Evolutionary conservation across 73 alveolate species (phyloP).

Genomic region (Symbiodinium natans): DNA sequence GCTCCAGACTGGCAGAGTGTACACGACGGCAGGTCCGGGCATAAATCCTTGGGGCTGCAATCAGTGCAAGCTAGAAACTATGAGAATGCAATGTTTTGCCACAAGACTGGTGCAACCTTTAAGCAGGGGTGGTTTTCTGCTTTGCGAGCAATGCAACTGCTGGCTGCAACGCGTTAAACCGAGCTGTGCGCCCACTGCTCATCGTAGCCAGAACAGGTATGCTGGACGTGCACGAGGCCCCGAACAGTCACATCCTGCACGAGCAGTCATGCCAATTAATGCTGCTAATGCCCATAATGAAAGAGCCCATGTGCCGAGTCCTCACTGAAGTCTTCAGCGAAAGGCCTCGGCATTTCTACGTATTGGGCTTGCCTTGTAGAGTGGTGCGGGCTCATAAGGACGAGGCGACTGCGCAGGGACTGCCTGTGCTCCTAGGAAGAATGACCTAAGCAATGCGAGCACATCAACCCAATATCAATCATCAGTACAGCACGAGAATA

Average conservation of each 20-base stretch:
- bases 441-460: neutral
- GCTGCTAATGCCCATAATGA: neutral
- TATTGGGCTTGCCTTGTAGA: too few species aligned
- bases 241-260: constrained; percentile 36
- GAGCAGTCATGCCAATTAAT: neutral
- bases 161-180: neutral
- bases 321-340: neutral
- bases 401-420: neutral
- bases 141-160: neutral
- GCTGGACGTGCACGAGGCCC: constrained; percentile 6
- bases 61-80: neutral
- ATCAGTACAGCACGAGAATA: neutral
- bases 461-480: too few species aligned
- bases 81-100: too few species aligned
- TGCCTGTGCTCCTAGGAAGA: neutral
- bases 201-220: constrained; percentile 63
- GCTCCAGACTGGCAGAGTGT: constrained; percentile 15
- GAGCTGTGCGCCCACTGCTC: constrained; percentile 64
- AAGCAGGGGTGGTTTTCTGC: neutral
- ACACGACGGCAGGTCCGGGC: constrained; percentile 57
- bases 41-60: constrained; percentile 15
- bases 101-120: neutral
- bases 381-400: neutral
- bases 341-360: neutral
- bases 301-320: neutral